Evolutionary conservation across 768 basidiomycete species (phyloP).

Genomic region (Amanita polypyramis): DNA sequence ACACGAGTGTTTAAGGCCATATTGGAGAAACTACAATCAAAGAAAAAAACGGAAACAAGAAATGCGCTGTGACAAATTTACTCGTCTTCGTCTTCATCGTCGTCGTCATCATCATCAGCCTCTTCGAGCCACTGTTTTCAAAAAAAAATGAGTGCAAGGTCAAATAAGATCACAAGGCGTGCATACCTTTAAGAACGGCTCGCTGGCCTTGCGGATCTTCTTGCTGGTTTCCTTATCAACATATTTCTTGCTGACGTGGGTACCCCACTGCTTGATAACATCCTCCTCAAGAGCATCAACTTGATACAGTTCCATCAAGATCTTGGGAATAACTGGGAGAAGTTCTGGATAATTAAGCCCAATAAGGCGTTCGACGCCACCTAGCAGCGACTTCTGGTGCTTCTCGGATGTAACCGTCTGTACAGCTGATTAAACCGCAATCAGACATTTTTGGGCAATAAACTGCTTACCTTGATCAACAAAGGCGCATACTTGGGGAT

Average conservation of each 20-base stretch:
- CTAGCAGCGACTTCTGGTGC: slow-evolving; percentile 89
- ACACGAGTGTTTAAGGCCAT: not conserved
- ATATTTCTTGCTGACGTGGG: slow-evolving; percentile 93
- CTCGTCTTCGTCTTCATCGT: slow-evolving; percentile 25
- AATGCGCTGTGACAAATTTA: not conserved
- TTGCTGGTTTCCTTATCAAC: slow-evolving; percentile 92
- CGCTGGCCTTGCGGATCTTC: slow-evolving; percentile 91
- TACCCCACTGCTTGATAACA: slow-evolving; percentile 85
- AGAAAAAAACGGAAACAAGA: not conserved
- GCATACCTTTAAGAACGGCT: slow-evolving; percentile 85
- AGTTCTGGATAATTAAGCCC: slow-evolving; percentile 69
- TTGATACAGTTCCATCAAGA: slow-evolving; percentile 92
- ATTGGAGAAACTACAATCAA: not conserved
- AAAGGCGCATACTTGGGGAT: slow-evolving; percentile 56
- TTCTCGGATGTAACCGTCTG: slow-evolving; percentile 90
- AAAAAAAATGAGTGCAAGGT: not conserved
- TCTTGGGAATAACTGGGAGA: slow-evolving; percentile 68
- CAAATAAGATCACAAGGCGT: not conserved
- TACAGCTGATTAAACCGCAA: slow-evolving; percentile 5
- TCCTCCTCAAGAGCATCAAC: slow-evolving; percentile 89
- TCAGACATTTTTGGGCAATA: not conserved
- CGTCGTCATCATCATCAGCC: slow-evolving; percentile 71
- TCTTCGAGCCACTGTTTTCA: slow-evolving; percentile 69
- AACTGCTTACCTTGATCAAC: slow-evolving; percentile 57
- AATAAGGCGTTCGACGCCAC: slow-evolving; percentile 82